Base-by-base conservation (phyloP, 2,329 filamentous ascomycete genomes). In the Aspergillus cejpii region DNA sequence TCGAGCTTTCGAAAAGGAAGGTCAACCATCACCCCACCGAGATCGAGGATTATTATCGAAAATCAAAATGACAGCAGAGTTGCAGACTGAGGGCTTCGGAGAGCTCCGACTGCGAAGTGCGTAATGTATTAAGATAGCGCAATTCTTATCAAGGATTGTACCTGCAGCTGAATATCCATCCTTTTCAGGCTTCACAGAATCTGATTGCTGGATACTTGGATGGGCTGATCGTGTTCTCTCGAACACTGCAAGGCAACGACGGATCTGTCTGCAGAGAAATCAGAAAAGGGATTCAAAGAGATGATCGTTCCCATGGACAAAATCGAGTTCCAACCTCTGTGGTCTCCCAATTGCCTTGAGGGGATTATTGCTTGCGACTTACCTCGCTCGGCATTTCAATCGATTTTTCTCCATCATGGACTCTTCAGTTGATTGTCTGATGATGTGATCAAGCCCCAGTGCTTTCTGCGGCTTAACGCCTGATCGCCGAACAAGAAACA, bases 131-230 rank as follows among this genome's bases (percentile, higher is more conserved):
- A 6, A 14, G 33, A 26, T 37, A 43, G 27, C 33, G 31, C 41
- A 34, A 43, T 43, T 37, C 33, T 21, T 43, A 43, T 43, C 33
- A 28, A 43, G 17, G 6, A 43, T 29, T 36, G 41, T 43, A 43
- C 41, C 41, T 43, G 41, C 41, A 43, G 34, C 31, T 28, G 31
- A 34, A 6, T 19, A 17, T 34, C 5, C 6, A 17, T 20, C 41
- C 24, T 37, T 28, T 27, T 14, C 11, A 23, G 39, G 26, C 19
- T 31, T 15, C 19, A 2, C n/a, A 8, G 10, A 12, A 11, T 34
- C 31, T 20, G 17, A 34, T 34, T 34, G 31, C 15, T 34, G 15
- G 15, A 34, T 34, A 15, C 31, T 34, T 15, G 31, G 15, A 34
- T 34, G 31, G 31, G 15, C 15, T 19, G 14, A 19, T 20, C 10